Evolutionary conservation across 768 basidiomycete species (phyloP), one percentile per base, ranked within the genome.

Genomic region (Russula dissimulans): DNA sequence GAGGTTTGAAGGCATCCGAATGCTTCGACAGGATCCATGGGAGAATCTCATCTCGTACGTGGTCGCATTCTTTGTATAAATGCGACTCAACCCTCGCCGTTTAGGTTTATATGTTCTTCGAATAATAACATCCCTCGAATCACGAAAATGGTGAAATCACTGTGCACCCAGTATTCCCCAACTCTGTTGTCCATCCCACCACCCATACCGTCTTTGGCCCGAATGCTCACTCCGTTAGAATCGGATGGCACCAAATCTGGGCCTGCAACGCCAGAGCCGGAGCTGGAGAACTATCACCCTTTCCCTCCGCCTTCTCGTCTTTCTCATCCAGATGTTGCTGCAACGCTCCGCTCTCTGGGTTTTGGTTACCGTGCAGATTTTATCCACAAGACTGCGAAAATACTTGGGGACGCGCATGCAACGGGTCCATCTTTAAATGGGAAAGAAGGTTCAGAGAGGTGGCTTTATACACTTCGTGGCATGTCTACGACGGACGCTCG

Each of bases 41-140:
- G 95, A 98, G 74, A 95, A 90, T 67, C 80, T 98, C 32, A 75
- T 97, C 46, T 93, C 91, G 94, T 97, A 72, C 67, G 90, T 83
- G 8, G 12, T 31, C 17, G 18, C 34, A 61, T 42, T 61, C 12
- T 50, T 46, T 53, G 9, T 26, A 31, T 14, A 8, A 9, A 1
- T 22, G 18, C 14, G 18, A 42, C 45, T 56, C 41, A 22, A 54
- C 10, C 34, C 46, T 47, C 31, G 43, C 39, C 43, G 8, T 34
- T 7, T 55, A 95, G 95, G 9, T 99, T 98, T 75, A 97, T 99
- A 65, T 98, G 95, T 70, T 97, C 94, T 3, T 91, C 92, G 3
- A 97, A 97, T 69, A 98, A 98, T 71, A 94, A 98, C 67, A 98
- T 99, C 53, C 74, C 83, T 5, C 89, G 97, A 6, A 99, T 99